A percentile compares a stretch with the other conserved stretches of the same genome.
phyloP scores from a whole-genome alignment of 306 rosid species.

The Cucumis sativus region Cucumber_9930_V3 NC_026659.2:26058001-26058500 shows the following conservation, averaged over 20 bases:
- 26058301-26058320: background rate
- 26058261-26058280: background rate
- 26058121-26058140: background rate
- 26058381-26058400: background rate
- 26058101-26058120: background rate
- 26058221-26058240: constrained; percentile 77
- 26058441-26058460: too few relatives aligned
- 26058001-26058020: constrained; percentile 74
- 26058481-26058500: background rate
- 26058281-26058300: background rate
- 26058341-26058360: background rate
- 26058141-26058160: background rate
- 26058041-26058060: constrained; percentile 87
- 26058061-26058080: constrained; percentile 6
- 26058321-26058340: background rate
- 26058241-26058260: constrained; percentile 48
- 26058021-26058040: constrained; percentile 97
- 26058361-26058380: background rate
- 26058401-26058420: background rate
- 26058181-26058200: constrained; percentile 84
- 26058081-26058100: background rate
- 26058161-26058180: constrained; percentile 71
- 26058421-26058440: too few relatives aligned
- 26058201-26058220: constrained; percentile 83
- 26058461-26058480: background rate